Evolutionary conservation across 805 yeast genomes (phyloP).

Genomic region (Wickerhamomyces bovis): DNA sequence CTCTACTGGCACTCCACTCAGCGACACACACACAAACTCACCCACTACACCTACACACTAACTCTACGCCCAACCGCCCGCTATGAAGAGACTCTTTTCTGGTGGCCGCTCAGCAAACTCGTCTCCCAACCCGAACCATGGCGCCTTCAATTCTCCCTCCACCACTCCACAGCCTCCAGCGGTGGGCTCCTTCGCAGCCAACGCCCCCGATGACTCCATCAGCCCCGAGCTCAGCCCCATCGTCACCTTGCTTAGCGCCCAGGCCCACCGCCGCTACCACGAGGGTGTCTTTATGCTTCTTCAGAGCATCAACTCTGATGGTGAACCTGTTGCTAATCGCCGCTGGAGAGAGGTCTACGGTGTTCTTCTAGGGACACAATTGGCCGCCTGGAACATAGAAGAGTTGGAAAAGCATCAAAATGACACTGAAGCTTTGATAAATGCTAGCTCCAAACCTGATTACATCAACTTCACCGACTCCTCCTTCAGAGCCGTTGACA

Average conservation of each 20-base stretch:
- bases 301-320: slow-evolving; percentile 75
- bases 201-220: slow-evolving; percentile 9
- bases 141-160: slow-evolving; percentile 17
- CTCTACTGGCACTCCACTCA: too few relatives aligned
- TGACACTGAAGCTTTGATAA: slow-evolving; percentile 39
- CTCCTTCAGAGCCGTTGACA: slow-evolving; percentile 63
- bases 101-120: slow-evolving; percentile 15
- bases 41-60: neutral
- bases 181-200: neutral
- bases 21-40: neutral
- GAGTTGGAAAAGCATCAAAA: slow-evolving; percentile 47
- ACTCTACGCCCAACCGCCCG: neutral
- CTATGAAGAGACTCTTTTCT: slow-evolving; percentile 22
- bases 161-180: slow-evolving; percentile 1
- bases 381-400: slow-evolving; percentile 88
- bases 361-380: slow-evolving; percentile 80
- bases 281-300: slow-evolving; percentile 74
- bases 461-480: slow-evolving; percentile 92
- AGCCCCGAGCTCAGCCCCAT: slow-evolving; percentile 52
- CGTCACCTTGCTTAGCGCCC: slow-evolving; percentile 68
- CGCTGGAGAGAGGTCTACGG: slow-evolving; percentile 93
- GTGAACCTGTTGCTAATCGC: slow-evolving; percentile 70
- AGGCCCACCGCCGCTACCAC: slow-evolving; percentile 64
- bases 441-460: slow-evolving; percentile 67
- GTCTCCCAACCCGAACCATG: slow-evolving; percentile 10